A percentile compares a stretch with the other conserved stretches of the same genome.
Evolutionary conservation across 2,329 filamentous ascomycete genomes (phyloP).

Genomic region (Ceratocystis alfenasii): DNA sequence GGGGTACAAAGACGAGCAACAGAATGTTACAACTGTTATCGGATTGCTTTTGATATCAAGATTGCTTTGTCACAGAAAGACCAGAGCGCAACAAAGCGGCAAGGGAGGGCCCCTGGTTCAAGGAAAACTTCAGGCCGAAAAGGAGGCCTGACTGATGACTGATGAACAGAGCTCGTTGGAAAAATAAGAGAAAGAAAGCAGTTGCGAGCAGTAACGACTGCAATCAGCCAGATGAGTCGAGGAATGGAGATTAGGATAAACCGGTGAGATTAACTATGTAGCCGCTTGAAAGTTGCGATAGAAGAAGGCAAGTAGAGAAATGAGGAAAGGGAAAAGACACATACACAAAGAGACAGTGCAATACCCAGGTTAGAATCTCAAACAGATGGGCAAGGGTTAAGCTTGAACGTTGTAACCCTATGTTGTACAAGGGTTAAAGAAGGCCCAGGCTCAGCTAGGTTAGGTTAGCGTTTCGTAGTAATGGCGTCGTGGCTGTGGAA

Average conservation of each 20-base stretch:
- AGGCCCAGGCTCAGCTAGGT: neutral
- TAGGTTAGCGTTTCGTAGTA: neutral
- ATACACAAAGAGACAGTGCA: neutral
- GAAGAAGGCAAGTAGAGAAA: neutral
- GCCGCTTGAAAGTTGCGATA: neutral
- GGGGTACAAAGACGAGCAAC: constrained; percentile 19
- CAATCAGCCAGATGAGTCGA: neutral
- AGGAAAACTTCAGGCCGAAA: neutral
- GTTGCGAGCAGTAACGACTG: neutral
- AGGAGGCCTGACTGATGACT: neutral
- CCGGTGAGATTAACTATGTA: neutral
- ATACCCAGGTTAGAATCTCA: neutral
- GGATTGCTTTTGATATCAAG: neutral
- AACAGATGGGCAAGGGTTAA: neutral
- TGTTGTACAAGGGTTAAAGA: neutral
- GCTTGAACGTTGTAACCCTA: neutral
- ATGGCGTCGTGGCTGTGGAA: neutral
- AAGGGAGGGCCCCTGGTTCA: constrained; percentile 6
- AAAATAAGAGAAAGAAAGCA: neutral
- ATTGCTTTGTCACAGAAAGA: constrained; percentile 7
- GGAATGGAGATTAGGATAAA: neutral
- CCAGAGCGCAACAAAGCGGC: constrained; percentile 2
- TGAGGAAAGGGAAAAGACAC: constrained; percentile 1
- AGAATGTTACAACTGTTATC: neutral
- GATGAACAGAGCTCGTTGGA: neutral